These are phyloP conservation scores for Pythium monospermum DNA, from an alignment of 352 stramenopile species.

Conservation along the genomic window DNA sequence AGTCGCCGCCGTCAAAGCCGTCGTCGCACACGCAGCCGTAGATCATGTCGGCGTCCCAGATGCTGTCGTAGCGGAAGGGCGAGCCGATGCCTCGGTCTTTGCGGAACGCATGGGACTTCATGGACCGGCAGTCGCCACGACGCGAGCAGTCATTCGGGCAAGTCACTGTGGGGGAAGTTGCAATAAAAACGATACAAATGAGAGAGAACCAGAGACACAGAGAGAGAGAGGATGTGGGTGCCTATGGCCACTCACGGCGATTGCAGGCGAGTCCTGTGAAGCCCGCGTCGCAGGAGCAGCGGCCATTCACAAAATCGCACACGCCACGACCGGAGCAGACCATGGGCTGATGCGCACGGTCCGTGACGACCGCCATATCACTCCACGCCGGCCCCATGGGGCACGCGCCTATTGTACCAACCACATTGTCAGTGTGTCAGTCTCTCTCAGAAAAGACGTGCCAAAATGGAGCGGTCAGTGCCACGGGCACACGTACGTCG, in stretches of 20 bases:
- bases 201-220: no score
- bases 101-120: slow-evolving; percentile 49
- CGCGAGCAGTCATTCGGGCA: slow-evolving; percentile 61
- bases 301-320: slow-evolving; percentile 56
- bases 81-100: slow-evolving; percentile 57
- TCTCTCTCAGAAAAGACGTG: no score
- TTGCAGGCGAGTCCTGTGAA: slow-evolving; percentile 82
- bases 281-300: slow-evolving; percentile 67
- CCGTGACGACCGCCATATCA: slow-evolving; percentile 44
- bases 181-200: no score
- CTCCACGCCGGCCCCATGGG: slow-evolving; percentile 53
- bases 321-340: slow-evolving; percentile 63
- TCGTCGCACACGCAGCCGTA: slow-evolving; percentile 87
- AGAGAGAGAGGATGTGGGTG: no score
- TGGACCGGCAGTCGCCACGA: slow-evolving; percentile 67
- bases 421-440: no score
- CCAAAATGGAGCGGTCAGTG: neutral
- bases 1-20: slow-evolving; percentile 83
- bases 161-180: no score
- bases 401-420: slow-evolving; percentile 35
- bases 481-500: slow-evolving; percentile 26
- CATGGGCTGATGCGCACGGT: slow-evolving; percentile 43
- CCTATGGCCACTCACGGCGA: no score
- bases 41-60: slow-evolving; percentile 87
- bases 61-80: slow-evolving; percentile 37